Conservation (phyloP, 176 grass and related monocot genomes). For the Carex cristatella region DNA sequence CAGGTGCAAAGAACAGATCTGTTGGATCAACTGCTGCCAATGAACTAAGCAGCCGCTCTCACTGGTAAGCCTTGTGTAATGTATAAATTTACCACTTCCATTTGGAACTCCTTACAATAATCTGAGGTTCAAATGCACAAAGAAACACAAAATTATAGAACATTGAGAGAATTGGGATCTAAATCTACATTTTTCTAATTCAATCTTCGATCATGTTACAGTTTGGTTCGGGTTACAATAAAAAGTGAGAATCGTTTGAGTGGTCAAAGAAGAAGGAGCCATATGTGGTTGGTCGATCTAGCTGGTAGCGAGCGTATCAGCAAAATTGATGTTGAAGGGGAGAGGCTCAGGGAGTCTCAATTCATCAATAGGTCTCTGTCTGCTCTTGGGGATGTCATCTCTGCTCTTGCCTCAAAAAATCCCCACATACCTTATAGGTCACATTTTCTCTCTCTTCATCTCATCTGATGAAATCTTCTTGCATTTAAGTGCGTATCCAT, state of each 20-base stretch:
- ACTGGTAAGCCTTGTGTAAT: constrained; percentile 35
- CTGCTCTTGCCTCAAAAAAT: constrained; percentile 82
- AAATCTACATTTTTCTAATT: background rate
- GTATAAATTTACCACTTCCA: constrained; percentile 7
- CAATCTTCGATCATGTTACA: constrained; percentile 20
- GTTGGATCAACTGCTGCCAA: constrained; percentile 88
- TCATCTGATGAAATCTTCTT: background rate
- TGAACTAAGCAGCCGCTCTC: constrained; percentile 92
- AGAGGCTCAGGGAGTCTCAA: constrained; percentile 77
- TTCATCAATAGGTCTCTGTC: constrained; percentile 95
- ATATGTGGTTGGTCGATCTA: constrained; percentile 92
- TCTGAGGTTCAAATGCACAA: background rate
- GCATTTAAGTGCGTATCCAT: background rate
- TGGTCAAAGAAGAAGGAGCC: constrained; percentile 49
- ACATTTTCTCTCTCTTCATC: constrained; percentile 14
- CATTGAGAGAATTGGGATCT: background rate
- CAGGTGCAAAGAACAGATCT: constrained; percentile 70
- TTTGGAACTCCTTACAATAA: background rate
- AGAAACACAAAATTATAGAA: background rate
- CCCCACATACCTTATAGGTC: constrained; percentile 87
- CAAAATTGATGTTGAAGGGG: constrained; percentile 85
- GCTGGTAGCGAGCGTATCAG: constrained; percentile 79
- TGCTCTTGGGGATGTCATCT: constrained; percentile 88
- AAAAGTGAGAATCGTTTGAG: constrained; percentile 58
- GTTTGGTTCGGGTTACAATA: constrained; percentile 83